Conservation (phyloP, 2,329 filamentous ascomycete genomes). For the Aspergillus fischeri region DNA sequence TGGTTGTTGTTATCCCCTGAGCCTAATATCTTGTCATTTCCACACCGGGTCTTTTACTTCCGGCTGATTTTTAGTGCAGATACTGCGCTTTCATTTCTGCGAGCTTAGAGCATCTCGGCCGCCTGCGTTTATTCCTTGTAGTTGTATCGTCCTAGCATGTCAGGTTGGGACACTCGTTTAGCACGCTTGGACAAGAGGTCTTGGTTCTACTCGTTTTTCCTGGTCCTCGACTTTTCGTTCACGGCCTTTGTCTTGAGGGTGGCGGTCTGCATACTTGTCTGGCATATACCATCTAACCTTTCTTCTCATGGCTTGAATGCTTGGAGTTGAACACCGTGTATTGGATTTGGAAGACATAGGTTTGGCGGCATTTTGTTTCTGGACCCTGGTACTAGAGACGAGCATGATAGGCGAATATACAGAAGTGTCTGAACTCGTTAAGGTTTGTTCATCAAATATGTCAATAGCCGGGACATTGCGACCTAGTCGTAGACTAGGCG, state of each 20-base stretch:
- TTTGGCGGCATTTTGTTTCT: not conserved
- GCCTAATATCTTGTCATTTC: constrained; percentile 1
- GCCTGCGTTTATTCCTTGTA: not conserved
- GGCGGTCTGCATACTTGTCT: constrained; percentile 6
- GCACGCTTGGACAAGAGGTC: not conserved
- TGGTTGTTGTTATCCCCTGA: constrained; percentile 1
- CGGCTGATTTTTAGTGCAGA: not conserved
- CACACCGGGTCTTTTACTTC: not conserved
- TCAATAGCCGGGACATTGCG: not conserved
- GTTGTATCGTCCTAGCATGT: not conserved
- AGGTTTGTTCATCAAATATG: not conserved
- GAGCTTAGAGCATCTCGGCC: constrained; percentile 3
- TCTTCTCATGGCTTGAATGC: constrained; percentile 2
- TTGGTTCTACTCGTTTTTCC: constrained; percentile 12
- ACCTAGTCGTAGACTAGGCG: too few relatives aligned
- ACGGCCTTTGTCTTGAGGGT: constrained; percentile 5
- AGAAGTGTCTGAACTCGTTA: not conserved
- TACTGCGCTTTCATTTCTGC: not conserved
- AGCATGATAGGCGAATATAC: not conserved
- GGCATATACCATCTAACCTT: not conserved
- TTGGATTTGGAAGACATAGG: constrained; percentile 1
- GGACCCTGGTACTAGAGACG: not conserved
- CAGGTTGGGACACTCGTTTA: not conserved
- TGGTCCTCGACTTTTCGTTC: constrained; percentile 10
- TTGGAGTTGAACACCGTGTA: not conserved